Evolutionary conservation across 2,329 filamentous ascomycete species (phyloP).

Genomic region (Aspergillus novoparasiticus): DNA sequence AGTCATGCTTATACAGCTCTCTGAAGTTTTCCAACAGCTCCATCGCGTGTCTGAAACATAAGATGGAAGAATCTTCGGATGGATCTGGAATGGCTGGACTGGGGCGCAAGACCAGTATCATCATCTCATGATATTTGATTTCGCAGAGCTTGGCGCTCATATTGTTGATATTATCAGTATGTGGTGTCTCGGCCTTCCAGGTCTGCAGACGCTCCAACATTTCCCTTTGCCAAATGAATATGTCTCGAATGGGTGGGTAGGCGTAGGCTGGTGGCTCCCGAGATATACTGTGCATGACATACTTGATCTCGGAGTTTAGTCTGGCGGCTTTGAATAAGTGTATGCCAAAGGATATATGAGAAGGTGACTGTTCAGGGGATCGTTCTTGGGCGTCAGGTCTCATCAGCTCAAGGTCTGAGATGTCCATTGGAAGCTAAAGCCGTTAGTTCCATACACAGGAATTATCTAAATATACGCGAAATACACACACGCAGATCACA

Average conservation of each 20-base stretch:
- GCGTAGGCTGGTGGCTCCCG: constrained; percentile 52
- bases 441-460: constrained; percentile 8
- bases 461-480: not conserved
- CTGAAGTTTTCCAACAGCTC: constrained; percentile 46
- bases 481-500: constrained; percentile 53
- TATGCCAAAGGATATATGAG: constrained; percentile 48
- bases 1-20: constrained; percentile 48
- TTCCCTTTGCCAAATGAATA: constrained; percentile 50
- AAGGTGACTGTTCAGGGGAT: constrained; percentile 18
- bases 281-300: constrained; percentile 57
- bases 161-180: constrained; percentile 3
- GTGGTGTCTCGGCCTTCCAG: constrained; percentile 46
- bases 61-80: constrained; percentile 39
- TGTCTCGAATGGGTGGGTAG: constrained; percentile 50
- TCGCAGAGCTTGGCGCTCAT: constrained; percentile 40
- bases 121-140: constrained; percentile 52
- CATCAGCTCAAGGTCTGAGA: constrained; percentile 11
- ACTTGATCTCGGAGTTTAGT: constrained; percentile 62
- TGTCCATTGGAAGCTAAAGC: constrained; percentile 24
- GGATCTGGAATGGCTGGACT: constrained; percentile 57
- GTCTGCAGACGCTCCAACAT: constrained; percentile 45
- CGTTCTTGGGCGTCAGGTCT: constrained; percentile 7
- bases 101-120: constrained; percentile 54
- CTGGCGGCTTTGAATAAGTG: constrained; percentile 49
- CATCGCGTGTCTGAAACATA: constrained; percentile 50